These are phyloP conservation scores for Leishmania aethiopica DNA, from an alignment of 208 protist species.

Conservation along the genomic window DNA sequence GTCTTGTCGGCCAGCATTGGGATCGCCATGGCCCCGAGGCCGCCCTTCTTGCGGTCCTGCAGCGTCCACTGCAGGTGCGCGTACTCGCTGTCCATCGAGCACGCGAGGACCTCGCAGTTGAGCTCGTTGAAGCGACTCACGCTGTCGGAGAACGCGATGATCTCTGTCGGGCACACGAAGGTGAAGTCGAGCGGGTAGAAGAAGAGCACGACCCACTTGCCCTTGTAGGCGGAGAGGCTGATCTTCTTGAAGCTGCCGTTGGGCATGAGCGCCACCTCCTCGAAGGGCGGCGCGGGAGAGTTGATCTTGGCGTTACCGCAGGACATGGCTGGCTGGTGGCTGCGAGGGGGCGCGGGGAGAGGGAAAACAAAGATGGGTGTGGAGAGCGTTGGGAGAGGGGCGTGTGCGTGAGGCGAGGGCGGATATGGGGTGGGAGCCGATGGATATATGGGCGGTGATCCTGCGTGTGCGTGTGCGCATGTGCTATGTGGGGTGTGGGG, in stretches of 20 bases:
- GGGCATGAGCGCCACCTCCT: conserved; percentile 90
- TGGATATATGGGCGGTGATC: too few relatives aligned
- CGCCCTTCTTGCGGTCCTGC: conserved; percentile 95
- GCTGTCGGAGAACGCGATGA: conserved; percentile 95
- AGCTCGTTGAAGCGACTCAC: conserved; percentile 89
- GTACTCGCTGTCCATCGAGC: conserved; percentile 95
- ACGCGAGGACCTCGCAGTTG: conserved; percentile 91
- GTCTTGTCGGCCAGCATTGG: conserved; percentile 96
- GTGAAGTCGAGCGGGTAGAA: conserved; percentile 98
- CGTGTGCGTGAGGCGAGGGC: background rate
- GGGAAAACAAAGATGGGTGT: background rate
- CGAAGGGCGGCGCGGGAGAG: conserved; percentile 91
- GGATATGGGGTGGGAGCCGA: too few relatives aligned
- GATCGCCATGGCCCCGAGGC: conserved; percentile 96
- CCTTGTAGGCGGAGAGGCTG: conserved; percentile 89
- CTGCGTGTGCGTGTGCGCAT: background rate
- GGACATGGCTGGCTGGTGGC: background rate
- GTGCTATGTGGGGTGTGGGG: background rate
- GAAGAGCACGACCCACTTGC: conserved; percentile 96
- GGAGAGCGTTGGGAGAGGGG: background rate
- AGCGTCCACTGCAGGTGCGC: conserved; percentile 97
- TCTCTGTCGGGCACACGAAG: conserved; percentile 98
- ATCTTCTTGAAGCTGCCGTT: conserved; percentile 95
- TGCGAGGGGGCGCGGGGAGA: background rate
- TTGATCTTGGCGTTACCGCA: conserved; percentile 28